phyloP scores from a whole-genome alignment of 176 grass and related monocot genomes.

The Lolium multiflorum region DNA sequence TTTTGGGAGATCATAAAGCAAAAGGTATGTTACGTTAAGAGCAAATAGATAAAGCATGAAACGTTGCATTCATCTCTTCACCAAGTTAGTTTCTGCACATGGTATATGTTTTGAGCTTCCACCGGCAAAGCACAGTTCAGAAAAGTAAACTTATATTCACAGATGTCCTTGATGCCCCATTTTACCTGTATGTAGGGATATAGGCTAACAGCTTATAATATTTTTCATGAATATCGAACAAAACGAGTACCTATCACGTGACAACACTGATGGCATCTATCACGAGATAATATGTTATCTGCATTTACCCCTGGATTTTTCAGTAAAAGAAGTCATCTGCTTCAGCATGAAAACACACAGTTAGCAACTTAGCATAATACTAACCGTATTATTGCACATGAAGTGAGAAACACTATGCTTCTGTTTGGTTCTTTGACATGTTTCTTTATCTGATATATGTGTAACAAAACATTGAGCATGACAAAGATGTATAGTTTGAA shows the following conservation, averaged over 20 bases:
- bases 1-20: constrained; percentile 87
- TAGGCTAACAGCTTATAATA: neutral
- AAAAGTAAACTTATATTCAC: neutral
- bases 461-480: neutral
- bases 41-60: constrained; percentile 14
- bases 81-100: constrained; percentile 25
- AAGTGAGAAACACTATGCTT: neutral
- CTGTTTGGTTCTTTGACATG: constrained; percentile 21
- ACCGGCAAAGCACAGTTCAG: neutral
- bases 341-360: neutral
- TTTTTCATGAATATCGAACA: neutral
- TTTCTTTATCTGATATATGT: neutral
- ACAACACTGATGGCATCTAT: neutral
- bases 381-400: neutral
- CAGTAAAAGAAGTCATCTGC: constrained; percentile 4
- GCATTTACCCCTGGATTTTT: neutral
- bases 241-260: neutral
- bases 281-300: neutral
- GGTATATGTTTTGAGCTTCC: constrained; percentile 25
- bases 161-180: neutral
- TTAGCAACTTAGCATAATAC: neutral
- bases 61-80: constrained; percentile 17
- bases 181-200: neutral
- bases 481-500: neutral
- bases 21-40: constrained; percentile 65